These are phyloP conservation scores for Melastoma malabathricum DNA, from an alignment of 345 rosid genomes.

Conservation along the genomic window DNA sequence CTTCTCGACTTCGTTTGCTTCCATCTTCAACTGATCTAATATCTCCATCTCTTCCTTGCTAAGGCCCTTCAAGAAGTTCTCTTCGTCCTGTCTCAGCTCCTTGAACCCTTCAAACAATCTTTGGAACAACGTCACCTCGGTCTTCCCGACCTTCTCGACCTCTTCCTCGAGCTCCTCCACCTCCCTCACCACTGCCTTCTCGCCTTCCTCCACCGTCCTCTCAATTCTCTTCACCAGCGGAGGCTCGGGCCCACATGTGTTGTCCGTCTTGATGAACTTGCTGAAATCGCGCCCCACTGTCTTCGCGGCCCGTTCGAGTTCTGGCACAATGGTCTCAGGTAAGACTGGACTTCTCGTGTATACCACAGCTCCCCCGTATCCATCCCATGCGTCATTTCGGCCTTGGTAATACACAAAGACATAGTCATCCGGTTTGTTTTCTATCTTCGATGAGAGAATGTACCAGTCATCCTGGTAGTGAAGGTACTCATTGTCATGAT, in stretches of 20 bases:
- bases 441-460: conserved; percentile 63
- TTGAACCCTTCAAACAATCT: conserved; percentile 64
- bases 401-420: conserved; percentile 81
- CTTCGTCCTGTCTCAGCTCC: conserved; percentile 55
- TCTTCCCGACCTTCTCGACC: conserved; percentile 40
- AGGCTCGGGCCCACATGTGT: conserved; percentile 84
- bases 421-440: conserved; percentile 61
- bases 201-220: conserved; percentile 85
- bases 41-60: conserved; percentile 76
- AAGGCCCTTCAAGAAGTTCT: conserved; percentile 41
- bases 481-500: conserved; percentile 87
- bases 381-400: conserved; percentile 95
- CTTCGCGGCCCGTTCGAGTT: conserved; percentile 67
- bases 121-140: conserved; percentile 60
- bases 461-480: conserved; percentile 98
- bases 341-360: conserved; percentile 73
- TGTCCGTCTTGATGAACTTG: conserved; percentile 54
- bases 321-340: conserved; percentile 64
- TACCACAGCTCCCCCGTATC: conserved; percentile 90
- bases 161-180: conserved; percentile 48
- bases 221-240: conserved; percentile 84
- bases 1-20: conserved; percentile 67
- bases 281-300: conserved; percentile 72
- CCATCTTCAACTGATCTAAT: conserved; percentile 58
- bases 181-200: conserved; percentile 48